Evolutionary conservation across 2,329 filamentous ascomycete genomes (phyloP).

Genomic region (Talaromyces sp.): DNA sequence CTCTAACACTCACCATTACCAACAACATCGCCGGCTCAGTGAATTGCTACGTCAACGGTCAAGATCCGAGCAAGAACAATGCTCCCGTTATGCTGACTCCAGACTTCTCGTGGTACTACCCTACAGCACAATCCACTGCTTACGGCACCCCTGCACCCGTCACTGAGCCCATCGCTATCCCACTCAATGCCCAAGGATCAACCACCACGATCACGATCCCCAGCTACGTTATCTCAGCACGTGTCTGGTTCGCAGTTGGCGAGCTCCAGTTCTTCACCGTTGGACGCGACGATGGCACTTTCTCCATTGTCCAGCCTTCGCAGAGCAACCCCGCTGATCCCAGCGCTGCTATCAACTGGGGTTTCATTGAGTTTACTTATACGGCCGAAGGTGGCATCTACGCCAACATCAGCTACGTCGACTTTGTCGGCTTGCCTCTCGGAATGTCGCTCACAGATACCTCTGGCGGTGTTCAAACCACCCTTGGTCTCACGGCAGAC

Average conservation of each 20-base stretch:
- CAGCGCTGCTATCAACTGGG: slow-evolving; percentile 44
- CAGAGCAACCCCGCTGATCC: slow-evolving; percentile 43
- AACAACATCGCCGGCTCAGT: slow-evolving; percentile 39
- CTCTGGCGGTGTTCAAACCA: slow-evolving; percentile 42
- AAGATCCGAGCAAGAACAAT: slow-evolving; percentile 33
- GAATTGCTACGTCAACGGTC: slow-evolving; percentile 41
- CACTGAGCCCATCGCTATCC: slow-evolving; percentile 39
- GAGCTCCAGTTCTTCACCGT: slow-evolving; percentile 43
- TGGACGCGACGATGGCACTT: slow-evolving; percentile 22
- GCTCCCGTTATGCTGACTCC: slow-evolving; percentile 41
- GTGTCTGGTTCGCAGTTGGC: slow-evolving; percentile 46
- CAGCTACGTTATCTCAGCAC: slow-evolving; percentile 38
- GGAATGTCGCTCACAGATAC: slow-evolving; percentile 50
- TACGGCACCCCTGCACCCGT: slow-evolving; percentile 36
- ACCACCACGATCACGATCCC: slow-evolving; percentile 38
- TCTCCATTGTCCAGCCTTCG: slow-evolving; percentile 47
- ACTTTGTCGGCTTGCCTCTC: slow-evolving; percentile 50
- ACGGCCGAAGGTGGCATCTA: slow-evolving; percentile 37
- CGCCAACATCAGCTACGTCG: slow-evolving; percentile 50
- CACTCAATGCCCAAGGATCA: slow-evolving; percentile 36
- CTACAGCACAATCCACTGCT: slow-evolving; percentile 29
- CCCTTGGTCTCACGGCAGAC: slow-evolving; percentile 47
- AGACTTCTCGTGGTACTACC: slow-evolving; percentile 42
- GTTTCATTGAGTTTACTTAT: slow-evolving; percentile 47
- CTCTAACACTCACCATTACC: slow-evolving; percentile 26